phyloP scores from a whole-genome alignment of 768 basidiomycete genomes.

The Suillus decipiens region DNA sequence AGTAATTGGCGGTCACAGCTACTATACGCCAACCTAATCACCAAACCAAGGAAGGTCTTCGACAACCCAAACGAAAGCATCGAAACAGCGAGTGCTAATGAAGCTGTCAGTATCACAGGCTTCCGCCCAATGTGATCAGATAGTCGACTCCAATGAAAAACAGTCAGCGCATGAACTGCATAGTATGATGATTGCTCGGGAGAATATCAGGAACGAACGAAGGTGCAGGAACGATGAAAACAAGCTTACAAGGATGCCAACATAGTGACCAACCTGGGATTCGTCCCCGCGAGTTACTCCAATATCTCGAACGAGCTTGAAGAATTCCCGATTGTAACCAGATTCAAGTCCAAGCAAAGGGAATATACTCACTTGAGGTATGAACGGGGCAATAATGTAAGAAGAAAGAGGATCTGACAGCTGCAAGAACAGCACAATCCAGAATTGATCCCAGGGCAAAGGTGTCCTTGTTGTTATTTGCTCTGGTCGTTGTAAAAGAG shows the following conservation, averaged over 20 bases:
- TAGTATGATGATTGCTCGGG: conserved; percentile 49
- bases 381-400: conserved; percentile 74
- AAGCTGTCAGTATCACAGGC: conserved; percentile 47
- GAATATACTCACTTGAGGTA: conserved; percentile 49
- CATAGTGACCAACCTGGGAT: conserved; percentile 47
- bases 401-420: conserved; percentile 73
- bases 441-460: conserved; percentile 69
- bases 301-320: conserved; percentile 29
- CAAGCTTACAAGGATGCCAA: conserved; percentile 45
- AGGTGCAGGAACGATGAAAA: conserved; percentile 28
- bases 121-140: conserved; percentile 51
- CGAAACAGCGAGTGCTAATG: conserved; percentile 44
- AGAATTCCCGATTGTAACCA: background rate
- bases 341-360: background rate
- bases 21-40: conserved; percentile 36
- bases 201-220: conserved; percentile 17
- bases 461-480: conserved; percentile 43
- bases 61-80: conserved; percentile 53
- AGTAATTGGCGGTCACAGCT: background rate
- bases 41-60: conserved; percentile 43
- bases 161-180: conserved; percentile 46
- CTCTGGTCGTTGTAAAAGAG: conserved; percentile 40
- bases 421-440: conserved; percentile 67
- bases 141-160: conserved; percentile 49
- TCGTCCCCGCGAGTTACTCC: conserved; percentile 47